Evolutionary conservation across 2,329 filamentous ascomycete species (phyloP), one percentile per base, ranked within the genome.

Genomic region (Fusarium lateritium): DNA sequence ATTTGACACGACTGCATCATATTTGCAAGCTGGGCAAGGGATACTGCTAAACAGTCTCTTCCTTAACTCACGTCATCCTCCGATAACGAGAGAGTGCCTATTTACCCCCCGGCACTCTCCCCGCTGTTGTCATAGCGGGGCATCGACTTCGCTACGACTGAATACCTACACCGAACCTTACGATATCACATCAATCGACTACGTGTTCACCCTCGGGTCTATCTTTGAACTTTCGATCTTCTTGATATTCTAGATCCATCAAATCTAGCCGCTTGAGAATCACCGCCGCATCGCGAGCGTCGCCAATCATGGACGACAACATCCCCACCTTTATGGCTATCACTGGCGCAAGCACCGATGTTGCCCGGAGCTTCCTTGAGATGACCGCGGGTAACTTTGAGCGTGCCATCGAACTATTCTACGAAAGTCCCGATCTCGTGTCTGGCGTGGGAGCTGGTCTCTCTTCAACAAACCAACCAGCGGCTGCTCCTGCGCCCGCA

Each of bases 371-470:
- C 72, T 97, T 97, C 79, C 87, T 98, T 47, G 88, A 92, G 73
- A 87, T 99, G 77, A 91, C 94, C n/a, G 92, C 93, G 72, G 90
- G 90, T 75, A 91, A 97, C 77, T 84, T 95, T 52, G 90, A 94
- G 79, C 92, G 95, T 76, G 96, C 96, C 26, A 91, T 98, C 73
- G 89, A 93, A 76, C 89, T 98, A 14, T 99, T 90, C 82, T 98
- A 94, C 79, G 94, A 97, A 76, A 96, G 92, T 77, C 93, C 92
- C 43, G 94, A 95, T 47, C 88, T 91, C 8, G 77, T 79, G n/a
- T 77, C 76, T 21, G 77, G 77, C 5, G 72, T 80, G 8, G 78
- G 78, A 38, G 77, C 78, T 36, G 77, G 75, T 38, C 50, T 79
- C 22, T 75, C 74, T n/a, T 65, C 73, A 28, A 71, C 38, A 42